Conservation (phyloP, 495 filamentous ascomycete species). For the Aspergillus homomorphus region DNA sequence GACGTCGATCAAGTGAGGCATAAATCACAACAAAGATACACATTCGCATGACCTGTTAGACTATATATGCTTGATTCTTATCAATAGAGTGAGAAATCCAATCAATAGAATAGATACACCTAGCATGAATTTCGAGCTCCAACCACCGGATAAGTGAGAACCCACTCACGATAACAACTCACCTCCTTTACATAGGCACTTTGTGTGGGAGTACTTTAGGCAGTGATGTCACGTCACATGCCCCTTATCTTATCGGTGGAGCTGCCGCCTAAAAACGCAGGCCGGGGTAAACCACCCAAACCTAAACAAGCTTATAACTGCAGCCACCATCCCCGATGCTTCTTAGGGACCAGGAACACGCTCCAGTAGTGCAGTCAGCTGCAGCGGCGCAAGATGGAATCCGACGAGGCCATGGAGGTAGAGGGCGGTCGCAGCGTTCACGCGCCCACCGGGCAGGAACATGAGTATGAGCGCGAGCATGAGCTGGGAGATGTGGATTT, state of each 20-base stretch:
- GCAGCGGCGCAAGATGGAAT: slow-evolving; percentile 36
- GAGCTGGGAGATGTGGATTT: slow-evolving; percentile 55
- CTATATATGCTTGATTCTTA: too few species aligned
- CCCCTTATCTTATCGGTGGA: slow-evolving; percentile 30
- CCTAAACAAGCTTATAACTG: too few species aligned
- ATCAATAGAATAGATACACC: too few species aligned
- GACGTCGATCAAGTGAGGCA: too few species aligned
- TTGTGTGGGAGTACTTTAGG: neutral
- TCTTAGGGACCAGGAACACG: neutral
- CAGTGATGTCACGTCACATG: slow-evolving; percentile 26
- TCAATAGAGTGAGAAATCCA: too few species aligned
- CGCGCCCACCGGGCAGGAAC: neutral
- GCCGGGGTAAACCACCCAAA: neutral
- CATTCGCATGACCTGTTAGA: too few species aligned
- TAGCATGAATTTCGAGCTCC: too few species aligned
- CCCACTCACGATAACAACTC: too few species aligned
- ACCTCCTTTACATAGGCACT: too few species aligned
- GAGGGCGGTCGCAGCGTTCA: neutral
- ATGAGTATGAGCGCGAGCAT: slow-evolving; percentile 11
- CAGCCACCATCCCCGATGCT: neutral
- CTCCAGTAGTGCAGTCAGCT: neutral
- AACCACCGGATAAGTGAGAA: too few species aligned
- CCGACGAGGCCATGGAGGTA: slow-evolving; percentile 48
- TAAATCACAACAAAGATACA: too few species aligned
- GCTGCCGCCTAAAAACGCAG: slow-evolving; percentile 32